Evolutionary conservation across 176 grass and related monocot species (phyloP), one percentile per base, ranked within the genome.

Genomic region (Oryza glaberrima): DNA sequence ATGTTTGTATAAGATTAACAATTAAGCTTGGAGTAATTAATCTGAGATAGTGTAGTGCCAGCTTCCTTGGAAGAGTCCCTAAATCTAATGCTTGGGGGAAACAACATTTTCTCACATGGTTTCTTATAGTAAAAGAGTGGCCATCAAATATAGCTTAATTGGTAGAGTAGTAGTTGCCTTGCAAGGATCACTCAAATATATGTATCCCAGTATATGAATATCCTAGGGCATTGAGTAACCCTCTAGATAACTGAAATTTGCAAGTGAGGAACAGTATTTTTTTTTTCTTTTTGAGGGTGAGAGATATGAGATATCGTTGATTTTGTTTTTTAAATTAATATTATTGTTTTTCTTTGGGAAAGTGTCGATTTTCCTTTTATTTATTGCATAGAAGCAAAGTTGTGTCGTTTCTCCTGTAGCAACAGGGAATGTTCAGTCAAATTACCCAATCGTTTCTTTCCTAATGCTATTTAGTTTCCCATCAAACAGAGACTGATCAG

Each of bases 121-220:
- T 82, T 81, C 83, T 82, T 90, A 70, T 44, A 90, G 88, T 86
- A 36, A 58, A 90, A 90, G 88, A 30, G 63, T 80, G 76, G 75
- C 4, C 67, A 49, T 82, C 77, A 32, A 79, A 34, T 32, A 2
- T 36, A 88, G 67, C 80, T 52, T 52, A 52, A 52, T 83, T 80
- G n/a, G 44, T n/a, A 30, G 7, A n/a, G 44, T 15, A 41, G 7
- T 64, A 78, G 79, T 60, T 90, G 36, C 88, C 83, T 90, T 90
- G 16, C 67, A 90, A 90, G 88, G 67, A 67, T 86, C 66, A 77
- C 68, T 22, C 65, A 82, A 14, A 16, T 52, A 20, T 67, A 16
- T 52, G 15, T 67, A 32, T 32, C 2, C 34, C 51, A 23, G n/a
- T 35, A 10, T 71, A 10, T 6, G n/a, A 22, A 10, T 71, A 10